Evolutionary conservation across 164 flowering plant genomes (phyloP).

Genomic region (Cinnamomum micranthum): DNA sequence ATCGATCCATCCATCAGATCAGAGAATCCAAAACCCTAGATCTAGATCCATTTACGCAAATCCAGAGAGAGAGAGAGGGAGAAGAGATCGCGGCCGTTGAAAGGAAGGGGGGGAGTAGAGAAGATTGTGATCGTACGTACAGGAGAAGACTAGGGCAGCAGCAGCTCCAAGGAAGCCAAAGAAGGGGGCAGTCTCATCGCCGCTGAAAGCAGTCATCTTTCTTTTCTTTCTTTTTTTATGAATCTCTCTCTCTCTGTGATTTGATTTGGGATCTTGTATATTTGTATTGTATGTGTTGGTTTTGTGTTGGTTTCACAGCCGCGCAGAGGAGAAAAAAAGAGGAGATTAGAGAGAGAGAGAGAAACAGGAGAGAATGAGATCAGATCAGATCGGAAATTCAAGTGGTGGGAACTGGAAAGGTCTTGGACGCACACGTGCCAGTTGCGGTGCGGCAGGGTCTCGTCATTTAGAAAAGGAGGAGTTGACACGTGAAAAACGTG

Average conservation of each 20-base stretch:
- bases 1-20: neutral
- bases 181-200: constrained; percentile 59
- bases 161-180: constrained; percentile 72
- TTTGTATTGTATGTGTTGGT: too few species aligned
- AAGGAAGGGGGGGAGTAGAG: neutral
- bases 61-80: too few species aligned
- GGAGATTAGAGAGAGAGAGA: neutral
- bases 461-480: too few species aligned
- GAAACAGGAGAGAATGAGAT: neutral
- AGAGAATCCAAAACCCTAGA: too few species aligned
- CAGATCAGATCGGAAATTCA: neutral
- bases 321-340: too few species aligned
- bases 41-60: too few species aligned
- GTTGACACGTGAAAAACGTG: too few species aligned
- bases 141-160: constrained; percentile 61
- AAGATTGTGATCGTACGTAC: constrained; percentile 20
- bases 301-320: too few species aligned
- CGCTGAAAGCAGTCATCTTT: constrained; percentile 34
- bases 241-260: neutral
- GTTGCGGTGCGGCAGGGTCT: too few species aligned
- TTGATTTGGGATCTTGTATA: neutral
- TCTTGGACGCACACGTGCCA: too few species aligned
- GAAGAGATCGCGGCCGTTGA: neutral
- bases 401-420: too few species aligned
- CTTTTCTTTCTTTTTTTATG: too few species aligned